Base-by-base conservation (phyloP, 768 basidiomycete genomes). In the Artomyces pyxidatus region DNA sequence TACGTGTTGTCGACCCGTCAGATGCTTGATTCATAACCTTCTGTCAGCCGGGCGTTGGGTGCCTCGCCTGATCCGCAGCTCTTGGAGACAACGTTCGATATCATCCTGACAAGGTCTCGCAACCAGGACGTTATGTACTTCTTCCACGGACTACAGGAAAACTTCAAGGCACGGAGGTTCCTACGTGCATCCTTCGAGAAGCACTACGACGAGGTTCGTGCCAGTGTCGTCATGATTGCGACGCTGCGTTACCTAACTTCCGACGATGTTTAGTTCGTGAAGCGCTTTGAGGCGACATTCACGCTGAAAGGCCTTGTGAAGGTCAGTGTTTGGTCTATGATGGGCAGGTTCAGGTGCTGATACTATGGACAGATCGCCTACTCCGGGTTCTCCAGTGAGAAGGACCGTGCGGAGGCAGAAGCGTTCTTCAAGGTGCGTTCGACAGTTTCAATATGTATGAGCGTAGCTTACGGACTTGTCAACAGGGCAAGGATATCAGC, bases 61-160 rank as follows among this genome's bases (percentile, higher is more conserved):
- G 68, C 75, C 21, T 70, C 84, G 2, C 65, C 71, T 58, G 76
- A 89, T 51, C 59, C 68, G 10, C 71, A 62, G 49, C 72, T 92
- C 27, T 60, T 85, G 53, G 63, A 78, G 37, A 72, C 78, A 63
- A 85, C 83, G 1, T 77, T 88, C 58, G 63, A 73, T n/a, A 80
- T 80, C 66, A 75, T 88, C 49, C 58, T 73, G 28, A 64, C 61
- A 27, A 74, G 77, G 45, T 71, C 74, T 9, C 71, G 77, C 51
- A 76, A 76, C 50, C 76, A 85, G 60, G 84, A 88, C 56, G 65
- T 84, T 27, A 53, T 76, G 5, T 77, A 79, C 64, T 86, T 83
- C 69, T 76, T 87, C 65, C 62, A 63, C 27, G 81, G 77, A 10
- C 67, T 88, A 12, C 66, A 71, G 17, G 56, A 35, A 39, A 94